phyloP scores from a whole-genome alignment of 2,329 filamentous ascomycete genomes.

The Ophiostoma pallidulum region DNA sequence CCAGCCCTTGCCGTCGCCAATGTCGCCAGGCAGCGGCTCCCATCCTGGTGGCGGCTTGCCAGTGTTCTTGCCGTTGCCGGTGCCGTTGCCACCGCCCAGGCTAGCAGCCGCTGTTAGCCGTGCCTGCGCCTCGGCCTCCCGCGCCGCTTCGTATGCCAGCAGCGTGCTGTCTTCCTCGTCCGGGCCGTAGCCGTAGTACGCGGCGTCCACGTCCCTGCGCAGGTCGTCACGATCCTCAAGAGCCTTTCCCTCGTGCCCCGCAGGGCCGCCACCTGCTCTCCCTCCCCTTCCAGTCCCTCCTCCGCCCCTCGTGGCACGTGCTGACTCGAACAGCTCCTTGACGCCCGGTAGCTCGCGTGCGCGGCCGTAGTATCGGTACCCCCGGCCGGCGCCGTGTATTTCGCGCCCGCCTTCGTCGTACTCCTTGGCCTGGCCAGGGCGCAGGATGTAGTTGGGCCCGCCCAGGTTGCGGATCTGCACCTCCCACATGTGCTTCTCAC shows the following conservation, averaged over 20 bases:
- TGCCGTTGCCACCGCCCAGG: neutral
- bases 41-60: conserved; percentile 57
- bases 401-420: conserved; percentile 67
- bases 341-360: conserved; percentile 82
- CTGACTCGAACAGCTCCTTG: conserved; percentile 88
- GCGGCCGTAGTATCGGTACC: conserved; percentile 87
- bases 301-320: conserved; percentile 43
- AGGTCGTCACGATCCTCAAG: conserved; percentile 60
- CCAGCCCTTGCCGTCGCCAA: conserved; percentile 75
- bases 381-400: conserved; percentile 58
- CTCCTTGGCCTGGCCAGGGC: conserved; percentile 38
- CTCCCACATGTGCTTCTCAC: conserved; percentile 99
- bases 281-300: conserved; percentile 22
- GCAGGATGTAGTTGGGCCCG: conserved; percentile 92
- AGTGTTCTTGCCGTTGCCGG: conserved; percentile 30
- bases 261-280: conserved; percentile 15
- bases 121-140: conserved; percentile 73
- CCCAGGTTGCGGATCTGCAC: conserved; percentile 89
- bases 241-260: conserved; percentile 26
- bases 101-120: conserved; percentile 49
- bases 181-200: conserved; percentile 90
- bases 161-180: conserved; percentile 83
- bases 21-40: conserved; percentile 80
- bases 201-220: conserved; percentile 73
- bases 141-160: conserved; percentile 69